These are phyloP conservation scores for Monosporascus sp. DNA, from an alignment of 2,329 filamentous ascomycete genomes.

Conservation along the genomic window DNA sequence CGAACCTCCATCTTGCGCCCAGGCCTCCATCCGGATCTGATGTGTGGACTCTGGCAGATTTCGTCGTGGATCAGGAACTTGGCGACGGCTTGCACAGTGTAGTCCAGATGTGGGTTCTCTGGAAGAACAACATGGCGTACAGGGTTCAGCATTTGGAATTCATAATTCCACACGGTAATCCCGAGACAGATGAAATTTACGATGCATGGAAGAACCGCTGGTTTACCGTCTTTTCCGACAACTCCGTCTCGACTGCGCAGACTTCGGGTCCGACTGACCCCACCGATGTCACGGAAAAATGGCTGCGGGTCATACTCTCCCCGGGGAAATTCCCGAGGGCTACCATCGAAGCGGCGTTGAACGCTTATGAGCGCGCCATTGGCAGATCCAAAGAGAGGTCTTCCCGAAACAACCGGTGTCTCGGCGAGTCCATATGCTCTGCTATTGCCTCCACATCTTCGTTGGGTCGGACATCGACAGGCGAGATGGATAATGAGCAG, in stretches of 20 bases:
- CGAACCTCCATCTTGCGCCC: slow-evolving; percentile 58
- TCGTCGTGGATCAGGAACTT: slow-evolving; percentile 43
- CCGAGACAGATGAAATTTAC: slow-evolving; percentile 50
- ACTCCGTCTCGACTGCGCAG: slow-evolving; percentile 47
- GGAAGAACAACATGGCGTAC: slow-evolving; percentile 80
- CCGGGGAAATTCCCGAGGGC: slow-evolving; percentile 76
- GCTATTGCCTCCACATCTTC: slow-evolving; percentile 66
- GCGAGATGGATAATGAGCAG: slow-evolving; percentile 67
- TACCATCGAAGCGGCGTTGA: slow-evolving; percentile 77
- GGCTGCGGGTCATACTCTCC: slow-evolving; percentile 77
- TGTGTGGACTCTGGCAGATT: slow-evolving; percentile 77
- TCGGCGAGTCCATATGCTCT: slow-evolving; percentile 72
- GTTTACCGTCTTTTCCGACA: slow-evolving; percentile 62
- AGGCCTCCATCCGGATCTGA: slow-evolving; percentile 65
- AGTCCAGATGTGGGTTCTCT: slow-evolving; percentile 62
- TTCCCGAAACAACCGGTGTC: slow-evolving; percentile 43
- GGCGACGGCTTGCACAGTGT: neutral
- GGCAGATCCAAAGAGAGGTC: slow-evolving; percentile 34
- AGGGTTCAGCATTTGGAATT: slow-evolving; percentile 70
- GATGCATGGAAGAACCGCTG: slow-evolving; percentile 64
- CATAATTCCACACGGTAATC: slow-evolving; percentile 27
- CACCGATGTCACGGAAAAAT: slow-evolving; percentile 72
- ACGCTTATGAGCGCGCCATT: slow-evolving; percentile 69
- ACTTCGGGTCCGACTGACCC: slow-evolving; percentile 58
- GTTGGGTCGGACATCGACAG: slow-evolving; percentile 55